Evolutionary conservation across 2,329 filamentous ascomycete genomes (phyloP), one percentile per base, ranked within the genome.

Genomic region (Ceratocystis huliohia): DNA sequence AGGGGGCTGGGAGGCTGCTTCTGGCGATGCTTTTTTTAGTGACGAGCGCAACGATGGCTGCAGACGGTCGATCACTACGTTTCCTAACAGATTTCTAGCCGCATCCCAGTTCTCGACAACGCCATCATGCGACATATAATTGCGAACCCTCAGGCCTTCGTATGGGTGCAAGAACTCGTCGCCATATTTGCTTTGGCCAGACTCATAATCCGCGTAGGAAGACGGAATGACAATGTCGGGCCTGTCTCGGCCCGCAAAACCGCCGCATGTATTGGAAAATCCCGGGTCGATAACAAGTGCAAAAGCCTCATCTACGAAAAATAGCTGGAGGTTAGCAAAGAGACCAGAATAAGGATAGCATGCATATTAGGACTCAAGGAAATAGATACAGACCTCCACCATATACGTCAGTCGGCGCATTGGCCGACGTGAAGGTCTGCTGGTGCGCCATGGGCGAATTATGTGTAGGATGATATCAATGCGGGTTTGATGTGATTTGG

Each of bases 71-170:
- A 92, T 89, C 69, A 99, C 88, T 72, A 91, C 86, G 76, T 96
- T 88, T 75, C 97, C 92, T 92, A 93, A 99, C 66, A 97, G 78
- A 74, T 88, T 88, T 68, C 89, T 83, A 33, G 92, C 93, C 62
- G 87, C 86, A 70, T 99, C 94, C 94, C 94, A 99, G 76, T 99
- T 92, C 75, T 96, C 90, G 61, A 99, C 94, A 63, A 92, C 84
- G 73, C 90, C 91, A 72, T 96, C 92, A 72, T 84, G 83, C 72
- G 86, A 87, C 84, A 96, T 95, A 70, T 96, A 94, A 77, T 96
- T 97, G 76, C 88, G 86, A 70, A 97, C 87, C 71, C 96, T 89
- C 71, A 96, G 82, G 68, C 87, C 83, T 65, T 83, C 80, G 69
- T 87, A 84, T 15, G 92, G 89, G 59, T 89, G 85, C 73, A 96